Conservation (phyloP, 1,284 basidiomycete species). For the Spongispora temasekensis region DNA sequence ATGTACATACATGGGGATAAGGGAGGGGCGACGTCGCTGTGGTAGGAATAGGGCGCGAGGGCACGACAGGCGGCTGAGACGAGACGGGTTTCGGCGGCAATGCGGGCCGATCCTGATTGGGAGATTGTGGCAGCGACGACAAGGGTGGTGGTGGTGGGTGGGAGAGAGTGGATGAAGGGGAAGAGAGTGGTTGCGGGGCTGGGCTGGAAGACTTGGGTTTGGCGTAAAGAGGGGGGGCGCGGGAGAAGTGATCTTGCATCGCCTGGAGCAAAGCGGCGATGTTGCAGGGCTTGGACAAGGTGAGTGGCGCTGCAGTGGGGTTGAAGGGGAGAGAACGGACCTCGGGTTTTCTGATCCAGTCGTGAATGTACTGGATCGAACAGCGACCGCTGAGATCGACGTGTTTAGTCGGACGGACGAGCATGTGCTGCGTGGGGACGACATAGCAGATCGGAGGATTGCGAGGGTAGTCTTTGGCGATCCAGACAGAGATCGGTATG, state of each 20-base stretch:
- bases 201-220: constrained; percentile 55
- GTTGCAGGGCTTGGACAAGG: constrained; percentile 59
- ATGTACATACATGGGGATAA: constrained; percentile 23
- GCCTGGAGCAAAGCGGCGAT: constrained; percentile 66
- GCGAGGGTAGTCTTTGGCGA: constrained; percentile 80
- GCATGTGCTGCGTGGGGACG: constrained; percentile 91
- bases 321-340: constrained; percentile 46
- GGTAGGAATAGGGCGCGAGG: constrained; percentile 20
- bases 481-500: constrained; percentile 91
- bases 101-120: constrained; percentile 39
- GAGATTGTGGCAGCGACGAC: constrained; percentile 18
- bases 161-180: constrained; percentile 16
- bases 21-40: constrained; percentile 8
- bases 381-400: constrained; percentile 87
- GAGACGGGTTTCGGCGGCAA: constrained; percentile 49
- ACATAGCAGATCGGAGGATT: constrained; percentile 91
- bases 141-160: constrained; percentile 21
- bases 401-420: constrained; percentile 74
- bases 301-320: constrained; percentile 15
- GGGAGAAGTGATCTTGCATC: constrained; percentile 81
- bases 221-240: constrained; percentile 88
- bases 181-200: constrained; percentile 24
- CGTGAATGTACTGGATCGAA: constrained; percentile 63
- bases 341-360: constrained; percentile 86
- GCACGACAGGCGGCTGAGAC: constrained; percentile 18